Evolutionary conservation across 257 asterid genomes (phyloP).

Genomic region (Nicotiana tomentosiformis): DNA sequence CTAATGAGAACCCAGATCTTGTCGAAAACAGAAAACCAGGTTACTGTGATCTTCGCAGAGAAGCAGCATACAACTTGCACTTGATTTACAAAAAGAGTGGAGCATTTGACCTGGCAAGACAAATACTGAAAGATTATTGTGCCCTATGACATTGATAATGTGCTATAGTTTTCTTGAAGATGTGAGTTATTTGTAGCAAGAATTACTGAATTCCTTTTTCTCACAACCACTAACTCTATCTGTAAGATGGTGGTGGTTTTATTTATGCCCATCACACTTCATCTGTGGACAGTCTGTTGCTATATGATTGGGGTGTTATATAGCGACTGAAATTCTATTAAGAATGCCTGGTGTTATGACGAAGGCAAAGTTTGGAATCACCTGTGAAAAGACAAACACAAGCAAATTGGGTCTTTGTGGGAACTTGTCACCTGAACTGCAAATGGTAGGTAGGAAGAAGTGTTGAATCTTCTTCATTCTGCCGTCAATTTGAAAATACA

Average conservation of each 20-base stretch:
- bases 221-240: background rate
- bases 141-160: conserved; percentile 22
- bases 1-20: conserved; percentile 42
- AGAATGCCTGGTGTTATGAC: background rate
- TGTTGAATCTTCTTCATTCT: background rate
- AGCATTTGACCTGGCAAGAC: conserved; percentile 82
- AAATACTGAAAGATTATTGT: conserved; percentile 58
- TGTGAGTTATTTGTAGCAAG: background rate
- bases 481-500: background rate
- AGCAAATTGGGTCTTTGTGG: background rate
- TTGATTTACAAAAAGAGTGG: conserved; percentile 70
- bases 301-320: background rate
- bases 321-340: background rate
- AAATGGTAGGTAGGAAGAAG: background rate
- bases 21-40: conserved; percentile 32
- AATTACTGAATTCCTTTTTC: background rate
- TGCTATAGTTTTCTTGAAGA: background rate
- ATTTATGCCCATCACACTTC: background rate
- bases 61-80: conserved; percentile 83
- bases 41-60: conserved; percentile 70
- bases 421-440: background rate
- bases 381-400: background rate
- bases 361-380: background rate
- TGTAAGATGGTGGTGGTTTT: background rate
- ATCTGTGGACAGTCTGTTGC: background rate